A percentile compares a stretch with the other conserved stretches of the same genome.
These are phyloP conservation scores for Phtheirospermum japonicum DNA, from an alignment of 257 asterid species.

Conservation along the genomic window DNA sequence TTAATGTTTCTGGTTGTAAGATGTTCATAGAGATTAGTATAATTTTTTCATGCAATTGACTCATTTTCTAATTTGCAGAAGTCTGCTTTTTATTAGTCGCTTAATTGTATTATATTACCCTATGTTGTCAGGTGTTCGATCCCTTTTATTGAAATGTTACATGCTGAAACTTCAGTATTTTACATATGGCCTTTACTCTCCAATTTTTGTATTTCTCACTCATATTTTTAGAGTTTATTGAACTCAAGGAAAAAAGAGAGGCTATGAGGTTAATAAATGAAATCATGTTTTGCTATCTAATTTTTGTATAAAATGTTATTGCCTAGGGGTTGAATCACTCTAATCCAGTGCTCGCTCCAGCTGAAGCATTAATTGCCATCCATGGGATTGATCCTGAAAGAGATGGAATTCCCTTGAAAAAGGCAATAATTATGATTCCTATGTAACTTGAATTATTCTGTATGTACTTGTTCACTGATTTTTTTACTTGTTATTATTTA, in stretches of 20 bases:
- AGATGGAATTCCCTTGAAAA: conserved; percentile 90
- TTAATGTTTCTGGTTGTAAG: conserved; percentile 18
- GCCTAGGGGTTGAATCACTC: conserved; percentile 68
- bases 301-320: conserved; percentile 27
- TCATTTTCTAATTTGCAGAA: not conserved
- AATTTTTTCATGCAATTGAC: not conserved
- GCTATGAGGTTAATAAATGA: conserved; percentile 11
- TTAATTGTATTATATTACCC: not conserved
- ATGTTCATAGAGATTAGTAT: conserved; percentile 11
- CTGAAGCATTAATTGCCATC: conserved; percentile 94
- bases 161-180: conserved; percentile 15
- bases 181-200: not conserved
- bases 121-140: not conserved
- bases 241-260: not conserved
- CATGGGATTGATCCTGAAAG: conserved; percentile 91
- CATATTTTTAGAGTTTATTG: not conserved
- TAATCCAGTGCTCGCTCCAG: conserved; percentile 71
- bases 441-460: conserved; percentile 23
- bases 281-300: conserved; percentile 15
- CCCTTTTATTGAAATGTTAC: not conserved
- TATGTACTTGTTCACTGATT: conserved; percentile 24
- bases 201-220: not conserved
- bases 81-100: not conserved
- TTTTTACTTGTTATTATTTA: conserved; percentile 12
- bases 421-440: conserved; percentile 43